Conservation (phyloP, 495 filamentous ascomycete species). For the Penicillium ochrochloron region DNA sequence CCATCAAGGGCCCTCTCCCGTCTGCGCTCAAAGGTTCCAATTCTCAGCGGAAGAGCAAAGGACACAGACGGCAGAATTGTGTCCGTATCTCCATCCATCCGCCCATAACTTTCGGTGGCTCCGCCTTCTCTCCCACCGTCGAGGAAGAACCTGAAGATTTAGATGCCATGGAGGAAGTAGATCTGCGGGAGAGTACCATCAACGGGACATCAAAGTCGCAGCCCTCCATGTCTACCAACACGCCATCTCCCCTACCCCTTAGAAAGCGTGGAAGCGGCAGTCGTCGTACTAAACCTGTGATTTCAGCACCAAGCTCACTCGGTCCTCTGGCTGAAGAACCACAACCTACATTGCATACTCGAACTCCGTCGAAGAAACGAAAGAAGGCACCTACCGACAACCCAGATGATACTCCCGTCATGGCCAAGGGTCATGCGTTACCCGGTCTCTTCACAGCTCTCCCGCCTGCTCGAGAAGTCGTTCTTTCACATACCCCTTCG, state of each 20-base stretch:
- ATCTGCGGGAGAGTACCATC: conserved; percentile 33
- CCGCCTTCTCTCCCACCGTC: conserved; percentile 42
- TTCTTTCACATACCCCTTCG: conserved; percentile 41
- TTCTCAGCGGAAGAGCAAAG: conserved; percentile 46
- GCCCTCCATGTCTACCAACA: conserved; percentile 21
- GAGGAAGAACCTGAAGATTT: conserved; percentile 47
- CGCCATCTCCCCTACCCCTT: conserved; percentile 27
- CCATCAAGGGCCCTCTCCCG: conserved; percentile 31
- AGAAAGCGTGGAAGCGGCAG: conserved; percentile 33
- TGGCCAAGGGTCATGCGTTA: conserved; percentile 18
- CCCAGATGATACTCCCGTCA: conserved; percentile 12
- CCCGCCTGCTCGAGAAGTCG: conserved; percentile 24
- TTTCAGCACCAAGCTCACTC: conserved; percentile 23
- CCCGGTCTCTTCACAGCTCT: conserved; percentile 38
- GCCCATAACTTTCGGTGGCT: conserved; percentile 42
- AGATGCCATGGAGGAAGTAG: conserved; percentile 36
- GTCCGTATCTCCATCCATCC: conserved; percentile 56
- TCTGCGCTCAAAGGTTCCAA: conserved; percentile 48
- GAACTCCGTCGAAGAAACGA: conserved; percentile 32
- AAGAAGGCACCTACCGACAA: conserved; percentile 24
- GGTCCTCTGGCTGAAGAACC: conserved; percentile 33
- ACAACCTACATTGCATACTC: conserved; percentile 20
- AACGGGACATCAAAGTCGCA: conserved; percentile 19
- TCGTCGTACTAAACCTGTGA: conserved; percentile 29
- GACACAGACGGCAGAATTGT: conserved; percentile 53